These are phyloP conservation scores for Boeremia lycopersici DNA, from an alignment of 2,329 filamentous ascomycete genomes.

Conservation along the genomic window DNA sequence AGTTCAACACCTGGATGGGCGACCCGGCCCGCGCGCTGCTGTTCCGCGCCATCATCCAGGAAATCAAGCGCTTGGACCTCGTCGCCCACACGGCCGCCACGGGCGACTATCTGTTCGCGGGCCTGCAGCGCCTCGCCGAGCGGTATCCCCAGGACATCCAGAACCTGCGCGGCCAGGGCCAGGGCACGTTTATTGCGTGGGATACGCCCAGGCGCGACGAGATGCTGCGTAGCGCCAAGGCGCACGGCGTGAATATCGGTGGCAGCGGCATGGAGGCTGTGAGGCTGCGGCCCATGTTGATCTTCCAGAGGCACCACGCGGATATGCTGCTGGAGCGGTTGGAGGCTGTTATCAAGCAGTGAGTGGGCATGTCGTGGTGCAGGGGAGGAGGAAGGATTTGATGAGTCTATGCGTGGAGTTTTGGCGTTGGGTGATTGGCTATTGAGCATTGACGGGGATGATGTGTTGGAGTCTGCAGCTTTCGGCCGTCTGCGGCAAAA, in stretches of 20 bases:
- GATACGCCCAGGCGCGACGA: slow-evolving; percentile 81
- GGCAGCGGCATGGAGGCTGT: slow-evolving; percentile 79
- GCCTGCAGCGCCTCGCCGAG: slow-evolving; percentile 69
- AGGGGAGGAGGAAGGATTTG: too few species aligned
- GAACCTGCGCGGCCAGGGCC: slow-evolving; percentile 85
- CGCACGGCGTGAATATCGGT: slow-evolving; percentile 83
- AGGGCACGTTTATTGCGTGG: slow-evolving; percentile 92
- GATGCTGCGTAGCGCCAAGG: slow-evolving; percentile 80
- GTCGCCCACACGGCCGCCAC: slow-evolving; percentile 78
- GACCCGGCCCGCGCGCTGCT: slow-evolving; percentile 84
- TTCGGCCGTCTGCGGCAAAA: too few species aligned
- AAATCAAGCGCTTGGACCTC: slow-evolving; percentile 77
- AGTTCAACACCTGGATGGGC: slow-evolving; percentile 99
- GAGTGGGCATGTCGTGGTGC: neutral
- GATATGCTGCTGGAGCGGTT: slow-evolving; percentile 80
- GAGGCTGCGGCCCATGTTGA: slow-evolving; percentile 83
- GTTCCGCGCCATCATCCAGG: slow-evolving; percentile 83
- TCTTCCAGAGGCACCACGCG: slow-evolving; percentile 90
- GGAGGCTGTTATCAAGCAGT: slow-evolving; percentile 71
- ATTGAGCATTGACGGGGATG: too few species aligned
- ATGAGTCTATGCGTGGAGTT: too few species aligned
- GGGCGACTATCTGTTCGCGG: slow-evolving; percentile 77
- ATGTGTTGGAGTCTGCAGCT: too few species aligned
- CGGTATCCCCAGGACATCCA: slow-evolving; percentile 78
- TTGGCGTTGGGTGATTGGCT: too few species aligned